A percentile compares a stretch with the other conserved stretches of the same genome.
These are phyloP conservation scores for Chaetomium fimeti DNA, from an alignment of 495 filamentous ascomycete genomes.

Conservation along the genomic window DNA sequence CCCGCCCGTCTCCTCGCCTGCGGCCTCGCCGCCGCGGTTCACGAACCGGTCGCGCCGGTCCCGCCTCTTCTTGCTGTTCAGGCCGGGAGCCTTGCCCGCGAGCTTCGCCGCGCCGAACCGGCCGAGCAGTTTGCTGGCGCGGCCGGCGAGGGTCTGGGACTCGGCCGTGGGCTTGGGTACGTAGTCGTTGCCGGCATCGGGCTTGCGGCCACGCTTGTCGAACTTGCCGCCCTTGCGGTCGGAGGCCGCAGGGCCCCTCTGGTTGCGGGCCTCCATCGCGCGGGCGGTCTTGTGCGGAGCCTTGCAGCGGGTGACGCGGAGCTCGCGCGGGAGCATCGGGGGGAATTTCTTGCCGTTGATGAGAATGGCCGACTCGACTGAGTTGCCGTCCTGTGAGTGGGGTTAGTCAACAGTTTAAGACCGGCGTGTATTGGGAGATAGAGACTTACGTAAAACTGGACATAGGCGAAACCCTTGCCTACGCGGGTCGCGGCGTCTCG, in stretches of 20 bases:
- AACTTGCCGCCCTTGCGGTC: conserved; percentile 27
- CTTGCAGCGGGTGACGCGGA: conserved; percentile 84
- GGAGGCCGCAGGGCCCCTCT: conserved; percentile 10
- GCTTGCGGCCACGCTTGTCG: conserved; percentile 31
- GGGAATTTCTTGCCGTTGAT: conserved; percentile 89
- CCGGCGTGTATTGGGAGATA: neutral
- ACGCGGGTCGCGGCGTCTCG: conserved; percentile 86
- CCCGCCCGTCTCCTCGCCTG: conserved; percentile 8
- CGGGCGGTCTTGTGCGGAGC: conserved; percentile 67
- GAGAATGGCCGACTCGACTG: conserved; percentile 83
- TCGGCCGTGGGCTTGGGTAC: conserved; percentile 64
- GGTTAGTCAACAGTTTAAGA: conserved; percentile 16
- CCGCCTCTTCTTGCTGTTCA: conserved; percentile 34
- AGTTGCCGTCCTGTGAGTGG: conserved; percentile 64
- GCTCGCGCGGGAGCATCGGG: conserved; percentile 80
- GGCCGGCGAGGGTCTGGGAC: conserved; percentile 70
- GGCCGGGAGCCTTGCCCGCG: conserved; percentile 34
- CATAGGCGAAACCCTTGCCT: conserved; percentile 96
- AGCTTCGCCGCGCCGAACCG: conserved; percentile 69
- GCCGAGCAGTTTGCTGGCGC: conserved; percentile 80
- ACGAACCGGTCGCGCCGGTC: conserved; percentile 32
- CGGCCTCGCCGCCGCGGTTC: neutral
- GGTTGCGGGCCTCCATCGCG: conserved; percentile 36
- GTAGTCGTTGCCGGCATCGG: conserved; percentile 34
- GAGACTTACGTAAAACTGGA: conserved; percentile 73